Conservation (phyloP, 768 basidiomycete genomes). For the Hydnum rufescens region DNA sequence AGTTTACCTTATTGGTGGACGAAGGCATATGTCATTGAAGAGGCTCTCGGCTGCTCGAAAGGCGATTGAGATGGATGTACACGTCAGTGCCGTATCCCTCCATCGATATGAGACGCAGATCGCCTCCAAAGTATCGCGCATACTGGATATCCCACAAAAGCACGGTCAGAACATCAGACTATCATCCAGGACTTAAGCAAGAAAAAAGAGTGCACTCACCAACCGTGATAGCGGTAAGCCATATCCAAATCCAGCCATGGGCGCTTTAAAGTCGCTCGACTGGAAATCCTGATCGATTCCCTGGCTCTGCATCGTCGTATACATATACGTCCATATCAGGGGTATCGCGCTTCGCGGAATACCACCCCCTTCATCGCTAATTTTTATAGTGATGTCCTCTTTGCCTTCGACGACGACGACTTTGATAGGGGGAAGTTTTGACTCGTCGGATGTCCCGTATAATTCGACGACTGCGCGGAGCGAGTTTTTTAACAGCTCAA, state of each 20-base stretch:
- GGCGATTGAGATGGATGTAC: conserved; percentile 75
- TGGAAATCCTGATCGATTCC: conserved; percentile 37
- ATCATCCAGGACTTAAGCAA: neutral
- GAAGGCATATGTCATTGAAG: conserved; percentile 25
- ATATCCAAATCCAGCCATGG: conserved; percentile 95
- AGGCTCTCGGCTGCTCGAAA: conserved; percentile 68
- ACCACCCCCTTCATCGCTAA: conserved; percentile 91
- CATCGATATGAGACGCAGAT: conserved; percentile 88
- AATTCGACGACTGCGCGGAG: conserved; percentile 90
- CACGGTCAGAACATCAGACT: conserved; percentile 3
- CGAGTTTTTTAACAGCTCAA: conserved; percentile 95
- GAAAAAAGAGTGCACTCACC: conserved; percentile 28
- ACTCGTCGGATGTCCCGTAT: conserved; percentile 63
- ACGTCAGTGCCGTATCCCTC: conserved; percentile 95
- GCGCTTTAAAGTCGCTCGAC: conserved; percentile 82
- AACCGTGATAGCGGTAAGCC: conserved; percentile 80
- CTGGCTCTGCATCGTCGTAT: conserved; percentile 58
- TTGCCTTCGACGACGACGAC: conserved; percentile 87
- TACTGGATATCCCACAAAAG: conserved; percentile 38
- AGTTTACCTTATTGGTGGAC: too few relatives aligned
- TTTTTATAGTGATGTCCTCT: conserved; percentile 98
- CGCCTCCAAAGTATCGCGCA: conserved; percentile 87
- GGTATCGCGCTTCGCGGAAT: conserved; percentile 78
- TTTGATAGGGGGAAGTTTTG: conserved; percentile 73
- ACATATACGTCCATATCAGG: conserved; percentile 98